These are phyloP conservation scores for Megacollybia marginata DNA, from an alignment of 768 basidiomycete species.

Conservation along the genomic window DNA sequence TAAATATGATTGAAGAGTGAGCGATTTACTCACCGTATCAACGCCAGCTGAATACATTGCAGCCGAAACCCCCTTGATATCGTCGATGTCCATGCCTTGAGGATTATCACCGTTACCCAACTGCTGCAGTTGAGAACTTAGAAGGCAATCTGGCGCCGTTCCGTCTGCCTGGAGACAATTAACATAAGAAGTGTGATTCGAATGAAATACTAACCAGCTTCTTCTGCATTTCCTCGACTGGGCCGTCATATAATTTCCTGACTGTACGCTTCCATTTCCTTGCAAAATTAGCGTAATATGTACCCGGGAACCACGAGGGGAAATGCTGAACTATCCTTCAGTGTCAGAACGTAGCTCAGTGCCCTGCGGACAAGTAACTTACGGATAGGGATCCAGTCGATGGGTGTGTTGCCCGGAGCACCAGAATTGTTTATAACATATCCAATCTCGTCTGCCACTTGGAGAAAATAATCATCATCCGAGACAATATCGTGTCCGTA, in stretches of 20 bases:
- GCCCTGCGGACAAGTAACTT: constrained; percentile 2
- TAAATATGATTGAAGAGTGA: not conserved
- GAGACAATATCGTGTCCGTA: too few species aligned
- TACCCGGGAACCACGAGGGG: constrained; percentile 27
- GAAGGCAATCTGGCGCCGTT: constrained; percentile 16
- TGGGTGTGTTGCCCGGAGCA: constrained; percentile 6
- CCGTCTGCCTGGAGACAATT: constrained; percentile 10
- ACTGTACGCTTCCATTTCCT: constrained; percentile 7
- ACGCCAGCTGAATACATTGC: constrained; percentile 22
- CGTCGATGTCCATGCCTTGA: constrained; percentile 4
- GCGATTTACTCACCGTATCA: constrained; percentile 25
- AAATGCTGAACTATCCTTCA: constrained; percentile 18
- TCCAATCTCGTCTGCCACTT: constrained; percentile 28
- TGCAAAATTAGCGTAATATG: constrained; percentile 14
- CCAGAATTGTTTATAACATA: constrained; percentile 12
- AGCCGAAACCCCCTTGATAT: constrained; percentile 14
- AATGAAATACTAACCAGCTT: constrained; percentile 21
- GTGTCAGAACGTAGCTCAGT: not conserved
- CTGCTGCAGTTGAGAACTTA: constrained; percentile 9
- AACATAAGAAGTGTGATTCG: constrained; percentile 13
- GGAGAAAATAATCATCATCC: too few species aligned
- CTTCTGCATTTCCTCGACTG: constrained; percentile 22
- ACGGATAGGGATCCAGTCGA: constrained; percentile 21
- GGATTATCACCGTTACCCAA: constrained; percentile 2
- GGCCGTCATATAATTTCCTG: constrained; percentile 19